Percentiles rank a stretch among this genome's conserved stretches.
These are phyloP conservation scores for Pythium pyrilobum DNA, from an alignment of 352 stramenopile species.

Conservation along the genomic window DNA sequence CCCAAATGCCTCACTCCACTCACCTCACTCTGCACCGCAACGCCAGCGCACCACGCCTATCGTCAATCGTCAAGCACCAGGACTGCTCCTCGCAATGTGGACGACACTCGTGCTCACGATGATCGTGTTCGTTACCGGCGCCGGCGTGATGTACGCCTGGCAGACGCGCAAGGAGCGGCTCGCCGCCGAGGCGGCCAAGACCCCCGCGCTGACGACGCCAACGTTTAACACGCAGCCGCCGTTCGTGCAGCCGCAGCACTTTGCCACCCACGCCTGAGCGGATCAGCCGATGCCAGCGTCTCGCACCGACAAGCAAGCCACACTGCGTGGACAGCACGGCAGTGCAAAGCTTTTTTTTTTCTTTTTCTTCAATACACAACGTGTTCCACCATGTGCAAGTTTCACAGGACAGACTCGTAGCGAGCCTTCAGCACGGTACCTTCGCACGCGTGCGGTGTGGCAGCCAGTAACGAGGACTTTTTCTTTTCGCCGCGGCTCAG, in stretches of 20 bases:
- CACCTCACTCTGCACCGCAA: not conserved
- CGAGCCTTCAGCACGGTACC: no score
- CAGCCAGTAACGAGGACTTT: no score
- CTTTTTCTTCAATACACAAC: no score
- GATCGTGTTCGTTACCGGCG: conserved; percentile 10
- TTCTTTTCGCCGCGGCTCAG: no score
- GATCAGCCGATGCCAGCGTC: no score
- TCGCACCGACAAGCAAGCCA: not conserved
- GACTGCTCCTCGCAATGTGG: no score
- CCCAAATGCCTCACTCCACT: no score
- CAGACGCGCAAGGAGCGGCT: conserved; percentile 1
- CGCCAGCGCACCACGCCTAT: not conserved
- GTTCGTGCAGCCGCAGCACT: conserved; percentile 8
- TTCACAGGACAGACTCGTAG: no score
- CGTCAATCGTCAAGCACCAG: not conserved
- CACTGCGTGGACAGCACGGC: no score
- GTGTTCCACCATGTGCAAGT: no score
- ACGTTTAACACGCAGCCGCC: conserved; percentile 7
- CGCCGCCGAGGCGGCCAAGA: not conserved
- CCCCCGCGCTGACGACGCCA: not conserved
- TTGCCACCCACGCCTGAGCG: not conserved
- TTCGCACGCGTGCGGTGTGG: no score
- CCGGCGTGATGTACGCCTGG: conserved; percentile 9
- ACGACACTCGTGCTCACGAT: conserved; percentile 11
- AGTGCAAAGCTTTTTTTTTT: no score